Percentiles rank a stretch among this genome's conserved stretches.
These are phyloP conservation scores for Xylaria venustula DNA, from an alignment of 495 filamentous ascomycete genomes.

Conservation along the genomic window DNA sequence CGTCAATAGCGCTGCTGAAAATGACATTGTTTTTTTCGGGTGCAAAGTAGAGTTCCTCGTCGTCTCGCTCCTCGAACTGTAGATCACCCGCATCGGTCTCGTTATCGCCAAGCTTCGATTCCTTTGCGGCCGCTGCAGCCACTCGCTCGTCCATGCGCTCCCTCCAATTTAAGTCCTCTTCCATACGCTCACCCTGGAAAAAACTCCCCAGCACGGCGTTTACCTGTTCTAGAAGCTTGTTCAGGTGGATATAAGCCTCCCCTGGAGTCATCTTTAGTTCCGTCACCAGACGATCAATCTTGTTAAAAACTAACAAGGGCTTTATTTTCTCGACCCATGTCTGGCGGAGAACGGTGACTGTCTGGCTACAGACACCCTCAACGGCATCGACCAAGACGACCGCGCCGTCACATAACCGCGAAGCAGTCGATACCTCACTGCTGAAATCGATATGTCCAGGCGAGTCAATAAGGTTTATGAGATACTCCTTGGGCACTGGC, in stretches of 20 bases:
- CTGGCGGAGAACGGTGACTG: conserved; percentile 92
- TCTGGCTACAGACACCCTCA: conserved; percentile 97
- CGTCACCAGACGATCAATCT: conserved; percentile 90
- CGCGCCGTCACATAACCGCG: conserved; percentile 90
- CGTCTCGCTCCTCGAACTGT: conserved; percentile 87
- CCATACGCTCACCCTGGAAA: conserved; percentile 97
- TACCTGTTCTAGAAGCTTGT: conserved; percentile 86
- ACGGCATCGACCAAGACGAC: conserved; percentile 97
- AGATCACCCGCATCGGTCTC: conserved; percentile 55
- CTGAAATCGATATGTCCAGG: conserved; percentile 99
- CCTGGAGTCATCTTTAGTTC: conserved; percentile 88
- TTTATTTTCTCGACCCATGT: conserved; percentile 95
- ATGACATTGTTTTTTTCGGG: conserved; percentile 99
- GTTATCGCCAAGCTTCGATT: conserved; percentile 43
- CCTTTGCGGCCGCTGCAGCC: conserved; percentile 55
- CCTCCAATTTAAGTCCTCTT: conserved; percentile 95
- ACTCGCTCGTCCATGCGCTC: conserved; percentile 86
- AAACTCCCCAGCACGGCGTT: conserved; percentile 98
- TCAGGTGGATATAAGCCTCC: conserved; percentile 90
- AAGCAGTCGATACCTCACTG: conserved; percentile 95
- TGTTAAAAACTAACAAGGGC: conserved; percentile 94
- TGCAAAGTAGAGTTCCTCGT: conserved; percentile 97
- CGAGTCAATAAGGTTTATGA: conserved; percentile 98
- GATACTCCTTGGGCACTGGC: conserved; percentile 77
- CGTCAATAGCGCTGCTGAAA: conserved; percentile 94